Evolutionary conservation across 208 protist genomes (phyloP), one percentile per base, ranked within the genome.

Genomic region (Leishmania lainsoni): DNA sequence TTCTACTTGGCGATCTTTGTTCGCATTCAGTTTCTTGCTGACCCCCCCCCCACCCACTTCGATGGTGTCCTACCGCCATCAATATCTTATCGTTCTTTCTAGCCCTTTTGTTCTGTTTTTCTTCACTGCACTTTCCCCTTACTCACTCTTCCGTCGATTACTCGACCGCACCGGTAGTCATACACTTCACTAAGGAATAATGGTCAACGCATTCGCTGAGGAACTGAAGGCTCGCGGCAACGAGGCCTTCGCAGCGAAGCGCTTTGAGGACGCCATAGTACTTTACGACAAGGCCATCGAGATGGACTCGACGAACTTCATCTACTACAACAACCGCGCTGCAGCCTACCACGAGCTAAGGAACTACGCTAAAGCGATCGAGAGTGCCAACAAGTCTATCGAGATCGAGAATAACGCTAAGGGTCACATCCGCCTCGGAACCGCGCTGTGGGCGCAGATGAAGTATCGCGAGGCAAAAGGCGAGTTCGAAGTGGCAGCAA

Each of bases 251-350:
- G 76, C 78, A 20, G 87, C 85, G 32, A 96, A 94, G 81, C 85
- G 89, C 32, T 97, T 85, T 79, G 87, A 95, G 65, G 95, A 96
- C 48, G 94, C 95, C 69, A 79, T 94, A 16, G 77, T 85, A 35
- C 70, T 94, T 16, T 98, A 98, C 81, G 86, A 93, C 56, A 83
- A 95, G 81, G 95, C 93, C 32, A 88, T 97, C 65, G 83, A 90
- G 79, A 73, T 88, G 48, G 92, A 97, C 74, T 86, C 92, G 66
- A 65, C 86, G 5, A 97, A 95, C 87, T 88, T 87, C 70, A 85
- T 93, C 54, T 88, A 94, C 74, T 91, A 92, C 85, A 97, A 96
- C 86, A 99, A 99, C 87, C 86, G 90, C 63, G 90, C 97, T n/a
- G 93, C 95, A 5, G 92, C 91, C 45, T 89, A 92, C 76, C 88